Base-by-base conservation (phyloP, 2,329 filamentous ascomycete genomes). In the Peltaster fructicola region DNA sequence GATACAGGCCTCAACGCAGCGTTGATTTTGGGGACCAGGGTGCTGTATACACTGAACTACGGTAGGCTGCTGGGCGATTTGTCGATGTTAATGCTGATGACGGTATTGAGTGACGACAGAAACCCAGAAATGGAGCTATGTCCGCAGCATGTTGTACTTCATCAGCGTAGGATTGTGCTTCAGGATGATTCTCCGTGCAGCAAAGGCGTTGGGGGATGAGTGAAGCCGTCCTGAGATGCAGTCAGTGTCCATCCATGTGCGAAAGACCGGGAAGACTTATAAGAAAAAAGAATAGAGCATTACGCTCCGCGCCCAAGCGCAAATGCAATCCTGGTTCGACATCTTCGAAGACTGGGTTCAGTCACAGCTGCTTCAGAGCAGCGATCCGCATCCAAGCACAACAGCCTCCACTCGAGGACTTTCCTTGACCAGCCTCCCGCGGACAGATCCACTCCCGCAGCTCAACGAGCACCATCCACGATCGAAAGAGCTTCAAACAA, bases 41-140 rank as follows among this genome's bases (percentile, higher is more conserved):
- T 44, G 9, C 29, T 42, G 11, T 57, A 56, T 23, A 53, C 48
- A 15, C 31, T 40, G 7, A 47, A 47, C 15, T 59, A 57, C 31
- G n/a, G n/a, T n/a, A n/a, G n/a, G n/a, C n/a, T n/a, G n/a, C n/a
- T n/a, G n/a, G n/a, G n/a, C n/a, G n/a, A n/a, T n/a, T n/a, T n/a
- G n/a, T n/a, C n/a, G n/a, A n/a, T n/a, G n/a, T n/a, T n/a, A n/a
- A n/a, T n/a, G n/a, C n/a, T n/a, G n/a, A n/a, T n/a, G n/a, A n/a
- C n/a, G n/a, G n/a, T n/a, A n/a, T n/a, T n/a, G n/a, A n/a, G 26
- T 48, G n/a, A 39, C 26, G 9, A 39, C 37, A 8, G 37, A 31
- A 10, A 44, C 41, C 3, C 35, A 44, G 21, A 38, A 35, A 17
- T 30, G 25, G 21, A 35, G 23, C 9, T 32, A 16, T 20, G 25